Conservation (phyloP, 176 grass and related monocot species). For the Puccinellia tenuiflora region DNA sequence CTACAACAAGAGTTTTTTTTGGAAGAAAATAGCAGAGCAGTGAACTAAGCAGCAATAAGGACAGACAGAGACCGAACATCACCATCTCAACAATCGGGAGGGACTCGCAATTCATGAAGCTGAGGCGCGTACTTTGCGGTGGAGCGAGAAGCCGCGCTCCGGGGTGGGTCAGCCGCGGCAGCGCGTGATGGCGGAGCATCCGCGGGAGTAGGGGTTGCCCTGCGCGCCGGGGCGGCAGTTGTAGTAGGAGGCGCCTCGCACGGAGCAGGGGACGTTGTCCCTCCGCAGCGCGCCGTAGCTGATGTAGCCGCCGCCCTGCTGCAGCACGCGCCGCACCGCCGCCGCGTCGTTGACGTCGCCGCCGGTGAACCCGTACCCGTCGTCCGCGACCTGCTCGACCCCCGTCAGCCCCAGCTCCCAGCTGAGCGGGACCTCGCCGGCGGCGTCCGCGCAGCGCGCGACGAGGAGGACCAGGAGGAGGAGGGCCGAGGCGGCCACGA, state of each 20-base stretch:
- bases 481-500: background rate
- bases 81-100: background rate
- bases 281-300: constrained; percentile 62
- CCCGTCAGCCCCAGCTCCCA: constrained; percentile 34
- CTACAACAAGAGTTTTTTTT: background rate
- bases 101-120: background rate
- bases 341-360: background rate
- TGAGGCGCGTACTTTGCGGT: background rate
- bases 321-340: constrained; percentile 29
- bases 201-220: constrained; percentile 61
- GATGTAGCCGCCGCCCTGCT: constrained; percentile 29
- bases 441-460: background rate
- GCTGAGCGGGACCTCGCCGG: background rate
- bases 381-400: constrained; percentile 1
- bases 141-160: background rate
- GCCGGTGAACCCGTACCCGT: constrained; percentile 18
- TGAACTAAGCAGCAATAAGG: background rate
- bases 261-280: constrained; percentile 57
- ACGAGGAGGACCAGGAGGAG: background rate
- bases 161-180: constrained; percentile 50
- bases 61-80: no score
- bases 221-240: constrained; percentile 56
- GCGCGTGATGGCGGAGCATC: constrained; percentile 57
- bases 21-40: background rate
- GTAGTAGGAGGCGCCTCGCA: constrained; percentile 78